Evolutionary conservation across 345 rosid genomes (phyloP), one percentile per base, ranked within the genome.

Genomic region (Conringia planisiliqua): DNA sequence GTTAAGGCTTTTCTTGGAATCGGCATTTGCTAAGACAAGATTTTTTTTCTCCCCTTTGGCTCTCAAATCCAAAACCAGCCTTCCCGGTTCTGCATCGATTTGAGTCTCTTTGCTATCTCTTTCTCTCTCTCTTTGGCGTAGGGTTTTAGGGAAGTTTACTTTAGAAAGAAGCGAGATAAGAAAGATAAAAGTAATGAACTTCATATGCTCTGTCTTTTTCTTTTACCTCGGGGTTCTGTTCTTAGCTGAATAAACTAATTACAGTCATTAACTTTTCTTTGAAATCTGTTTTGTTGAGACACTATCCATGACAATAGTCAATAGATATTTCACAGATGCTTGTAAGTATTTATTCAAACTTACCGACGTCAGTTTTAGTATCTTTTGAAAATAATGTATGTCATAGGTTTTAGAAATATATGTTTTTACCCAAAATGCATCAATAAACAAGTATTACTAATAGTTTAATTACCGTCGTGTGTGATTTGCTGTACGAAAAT

Each of bases 181-280:
- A 71, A 62, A 68, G 79, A 77, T 40, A 52, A 68, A 70, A 72
- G 44, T 62, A 76, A 68, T 77, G 32, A 69, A 73, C 73, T 63
- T 75, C 81, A 84, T 64, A 32, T 77, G 78, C 79, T 58, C 79
- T 64, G 77, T 63, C 72, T 79, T 71, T 80, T 43, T 74, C 54
- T 75, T 74, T 75, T 57, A 62, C 91, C 91, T 85, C 92, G 97
- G 82, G 92, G 88, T 86, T 86, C 91, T 81, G 88, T 83, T 75
- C 39, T 66, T 79, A 68, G 74, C 63, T 66, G 43, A 24, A 11
- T 63, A 68, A 68, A 36, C 66, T 59, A 62, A 71, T 71, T 66
- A 71, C 26, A 36, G 63, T 68, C 48, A 64, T 68, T 67, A 73
- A 78, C 64, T 61, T 62, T 71, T 74, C 47, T 69, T 73, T 39